Base-by-base conservation (phyloP, 2,329 filamentous ascomycete genomes). In the Xylaria arbuscula region DNA sequence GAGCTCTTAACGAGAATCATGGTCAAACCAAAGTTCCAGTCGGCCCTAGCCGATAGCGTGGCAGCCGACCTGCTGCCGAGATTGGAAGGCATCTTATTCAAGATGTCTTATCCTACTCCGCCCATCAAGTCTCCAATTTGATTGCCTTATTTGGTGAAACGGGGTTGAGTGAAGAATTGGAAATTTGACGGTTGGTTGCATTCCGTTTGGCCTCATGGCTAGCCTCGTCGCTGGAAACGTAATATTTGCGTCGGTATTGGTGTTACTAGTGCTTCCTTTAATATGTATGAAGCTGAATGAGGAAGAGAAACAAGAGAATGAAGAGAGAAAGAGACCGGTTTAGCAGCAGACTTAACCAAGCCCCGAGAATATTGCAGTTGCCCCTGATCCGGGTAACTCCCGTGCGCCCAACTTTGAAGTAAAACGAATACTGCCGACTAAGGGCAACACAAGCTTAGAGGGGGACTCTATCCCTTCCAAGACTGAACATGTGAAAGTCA, bases 1-100 rank as follows among this genome's bases (percentile, higher is more conserved):
- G 70, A 72, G 34, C 55, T 72, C 15, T 34, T 72, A 19, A 71
- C 70, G 24, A 64, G 70, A 50, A 24, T 71, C 24, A 56, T 62
- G 57, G 66, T 59, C 15, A 69, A 47, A 42, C 58, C 58, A 15
- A 60, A 58, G 42, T 72, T 68, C 34, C 50, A n/a, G 9, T 45
- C n/a, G 50, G 58, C 42, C 7, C 42, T 72, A 6, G 45, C 40
- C n/a, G 40, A 34, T 28, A 65, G 32, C 17, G 36, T 72, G 11
- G 61, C 58, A 13, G 40, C 58, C 4, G 22, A 24, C n/a, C 47
- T 72, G 8, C 19, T 69, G 4, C 42, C 50, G 17, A 61, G 51
- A 17, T 38, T 72, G 38, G 68, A 69, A 54, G 34, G 54, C 22
- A 61, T 69, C 42, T 15, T 72, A 1, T 72, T 72, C 58, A 64